Evolutionary conservation across 1,284 basidiomycete genomes (phyloP).

Genomic region (Ganoderma boninense): DNA sequence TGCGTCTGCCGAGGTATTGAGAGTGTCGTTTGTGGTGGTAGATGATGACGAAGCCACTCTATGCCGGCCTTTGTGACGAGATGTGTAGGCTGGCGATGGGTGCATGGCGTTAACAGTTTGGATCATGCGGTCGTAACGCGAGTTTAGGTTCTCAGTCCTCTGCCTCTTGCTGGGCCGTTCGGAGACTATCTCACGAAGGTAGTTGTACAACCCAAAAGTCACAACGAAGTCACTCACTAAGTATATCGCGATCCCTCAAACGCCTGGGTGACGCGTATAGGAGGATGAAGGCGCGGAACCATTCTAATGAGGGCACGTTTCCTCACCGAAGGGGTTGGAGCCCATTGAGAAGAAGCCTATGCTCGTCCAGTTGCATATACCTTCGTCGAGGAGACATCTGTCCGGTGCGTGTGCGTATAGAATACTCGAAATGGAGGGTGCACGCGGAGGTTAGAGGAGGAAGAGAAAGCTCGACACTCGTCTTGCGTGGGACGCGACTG

Average conservation of each 20-base stretch:
- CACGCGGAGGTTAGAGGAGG: background rate
- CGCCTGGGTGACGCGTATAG: background rate
- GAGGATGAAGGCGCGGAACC: background rate
- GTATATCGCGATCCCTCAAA: background rate
- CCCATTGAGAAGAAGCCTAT: slow-evolving; percentile 24
- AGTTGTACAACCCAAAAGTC: background rate
- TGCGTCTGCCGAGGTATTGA: slow-evolving; percentile 53
- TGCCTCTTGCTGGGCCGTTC: slow-evolving; percentile 49
- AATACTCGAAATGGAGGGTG: background rate
- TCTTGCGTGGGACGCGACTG: background rate
- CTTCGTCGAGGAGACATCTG: background rate
- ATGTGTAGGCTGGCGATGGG: slow-evolving; percentile 30
- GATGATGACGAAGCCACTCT: slow-evolving; percentile 46
- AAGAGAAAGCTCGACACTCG: background rate
- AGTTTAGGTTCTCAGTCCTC: slow-evolving; percentile 60
- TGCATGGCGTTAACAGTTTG: slow-evolving; percentile 57
- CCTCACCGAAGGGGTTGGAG: slow-evolving; percentile 25
- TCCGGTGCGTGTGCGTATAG: background rate
- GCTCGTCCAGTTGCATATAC: slow-evolving; percentile 9
- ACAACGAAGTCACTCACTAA: slow-evolving; percentile 9
- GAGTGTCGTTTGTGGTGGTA: slow-evolving; percentile 43
- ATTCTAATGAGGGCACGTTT: background rate
- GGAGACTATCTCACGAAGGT: background rate
- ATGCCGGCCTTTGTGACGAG: slow-evolving; percentile 36
- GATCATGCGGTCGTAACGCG: slow-evolving; percentile 72